Evolutionary conservation across 2,329 filamentous ascomycete species (phyloP).

Genomic region (Botrytis cinerea): DNA sequence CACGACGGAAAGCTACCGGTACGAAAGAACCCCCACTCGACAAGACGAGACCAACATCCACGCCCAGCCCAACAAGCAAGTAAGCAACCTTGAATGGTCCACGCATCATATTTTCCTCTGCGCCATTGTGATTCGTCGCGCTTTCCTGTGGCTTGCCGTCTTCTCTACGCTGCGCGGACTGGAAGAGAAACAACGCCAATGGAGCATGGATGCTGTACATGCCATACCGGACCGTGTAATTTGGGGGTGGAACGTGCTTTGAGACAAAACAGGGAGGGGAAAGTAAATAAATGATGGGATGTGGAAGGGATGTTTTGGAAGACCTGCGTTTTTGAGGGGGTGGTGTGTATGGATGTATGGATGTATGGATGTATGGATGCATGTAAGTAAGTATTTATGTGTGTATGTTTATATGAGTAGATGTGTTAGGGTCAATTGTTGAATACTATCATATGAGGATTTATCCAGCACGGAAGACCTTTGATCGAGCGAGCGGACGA

Average conservation of each 20-base stretch:
- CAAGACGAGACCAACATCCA: too few relatives aligned
- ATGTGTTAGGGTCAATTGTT: neutral
- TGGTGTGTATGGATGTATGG: neutral
- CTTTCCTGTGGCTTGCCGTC: too few relatives aligned
- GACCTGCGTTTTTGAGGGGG: neutral
- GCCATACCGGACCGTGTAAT: neutral
- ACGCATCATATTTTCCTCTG: too few relatives aligned
- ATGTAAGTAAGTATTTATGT: neutral
- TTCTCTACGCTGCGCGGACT: too few relatives aligned
- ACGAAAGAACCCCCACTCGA: too few relatives aligned
- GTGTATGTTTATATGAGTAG: neutral
- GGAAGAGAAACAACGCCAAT: too few relatives aligned
- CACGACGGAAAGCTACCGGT: too few relatives aligned
- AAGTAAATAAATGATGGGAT: slow-evolving; percentile 17
- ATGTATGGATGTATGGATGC: neutral
- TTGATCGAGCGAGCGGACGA: too few relatives aligned
- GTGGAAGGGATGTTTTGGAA: neutral
- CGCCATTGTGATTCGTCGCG: too few relatives aligned
- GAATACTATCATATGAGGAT: neutral
- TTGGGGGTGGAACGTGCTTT: slow-evolving; percentile 16
- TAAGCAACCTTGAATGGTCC: too few relatives aligned
- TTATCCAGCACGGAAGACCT: too few relatives aligned
- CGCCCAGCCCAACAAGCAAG: too few relatives aligned
- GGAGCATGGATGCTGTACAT: neutral
- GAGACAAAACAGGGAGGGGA: slow-evolving; percentile 21